phyloP scores from a whole-genome alignment of 2,329 filamentous ascomycete genomes.

The Harringtonia aguacate region DNA sequence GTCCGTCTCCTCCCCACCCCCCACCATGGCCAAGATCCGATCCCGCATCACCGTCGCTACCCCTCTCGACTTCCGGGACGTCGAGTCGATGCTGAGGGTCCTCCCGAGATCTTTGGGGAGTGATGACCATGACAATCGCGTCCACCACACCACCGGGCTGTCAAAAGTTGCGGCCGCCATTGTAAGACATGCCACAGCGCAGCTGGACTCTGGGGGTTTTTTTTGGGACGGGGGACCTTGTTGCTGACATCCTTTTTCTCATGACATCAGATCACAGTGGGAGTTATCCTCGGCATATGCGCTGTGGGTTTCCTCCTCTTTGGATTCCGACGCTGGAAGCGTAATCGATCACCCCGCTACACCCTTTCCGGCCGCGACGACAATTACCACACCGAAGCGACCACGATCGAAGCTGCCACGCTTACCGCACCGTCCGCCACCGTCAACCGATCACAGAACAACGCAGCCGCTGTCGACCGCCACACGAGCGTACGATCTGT shows the following conservation, averaged over 20 bases:
- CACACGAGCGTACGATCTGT: conserved; percentile 85
- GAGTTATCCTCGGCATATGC: background rate
- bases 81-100: too few species aligned
- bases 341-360: conserved; percentile 7
- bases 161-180: too few species aligned
- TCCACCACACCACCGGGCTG: background rate
- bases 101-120: background rate
- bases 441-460: background rate
- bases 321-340: conserved; percentile 5
- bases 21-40: background rate
- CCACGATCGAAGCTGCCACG: background rate
- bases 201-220: too few species aligned
- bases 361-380: conserved; percentile 16
- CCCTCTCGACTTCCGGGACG: too few species aligned
- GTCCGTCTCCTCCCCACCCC: too few species aligned
- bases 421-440: too few species aligned
- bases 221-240: too few species aligned
- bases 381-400: conserved; percentile 10
- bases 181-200: too few species aligned
- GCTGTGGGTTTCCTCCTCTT: background rate
- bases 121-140: background rate
- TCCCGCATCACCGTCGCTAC: too few species aligned
- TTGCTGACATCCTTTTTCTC: too few species aligned
- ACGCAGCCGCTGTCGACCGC: conserved; percentile 48
- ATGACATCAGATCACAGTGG: background rate